Base-by-base conservation (phyloP, 441 rosid genomes). In the Euphorbia celastroides region DNA sequence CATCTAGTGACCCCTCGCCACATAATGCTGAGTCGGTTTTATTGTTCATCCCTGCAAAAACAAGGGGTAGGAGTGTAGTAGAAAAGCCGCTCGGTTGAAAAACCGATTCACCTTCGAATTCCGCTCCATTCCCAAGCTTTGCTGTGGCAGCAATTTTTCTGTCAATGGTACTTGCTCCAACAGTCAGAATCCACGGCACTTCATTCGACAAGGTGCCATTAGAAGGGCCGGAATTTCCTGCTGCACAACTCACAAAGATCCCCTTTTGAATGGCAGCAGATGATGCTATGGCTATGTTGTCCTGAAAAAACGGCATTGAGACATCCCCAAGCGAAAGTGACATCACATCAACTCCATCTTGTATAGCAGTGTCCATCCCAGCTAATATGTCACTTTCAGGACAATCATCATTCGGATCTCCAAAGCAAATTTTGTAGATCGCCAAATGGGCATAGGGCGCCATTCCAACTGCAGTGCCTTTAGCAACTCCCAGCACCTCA, bases 361-460 rank as follows among this genome's bases (percentile, higher is more conserved):
- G 5, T 11, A 75, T 34, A 26, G 70, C 79, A 30, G 64, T 46
- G 38, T 86, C 96, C 56, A 86, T 82, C 34, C 73, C 91, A 2
- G 82, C 79, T 58, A 89, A 32, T 62, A 80, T 72, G 59, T 84
- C 96, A 25, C 83, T 69, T 5, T 86, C 93, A 5, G 60, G 26
- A 57, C 95, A 92, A 7, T 65, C 71, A 0, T 25, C 78, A 0
- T 72, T 74, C 0, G 69, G 78, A 51, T 51, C 56, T 51, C 56
- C 75, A 64, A 71, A 72, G 22, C 96, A 88, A 27, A 84, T 91
- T 67, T 82, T 86, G 75, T 90, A 93, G 12, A 88, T 73, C 5
- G 91, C 96, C 26, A 90, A 32, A 77, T 87, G 92, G 54, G 94
- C 96, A 63, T 60, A 69, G n/a, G 96, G 97, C 10, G 97, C 90